Evolutionary conservation across 768 basidiomycete genomes (phyloP).

Genomic region (Lepiota brunneoincarnata): DNA sequence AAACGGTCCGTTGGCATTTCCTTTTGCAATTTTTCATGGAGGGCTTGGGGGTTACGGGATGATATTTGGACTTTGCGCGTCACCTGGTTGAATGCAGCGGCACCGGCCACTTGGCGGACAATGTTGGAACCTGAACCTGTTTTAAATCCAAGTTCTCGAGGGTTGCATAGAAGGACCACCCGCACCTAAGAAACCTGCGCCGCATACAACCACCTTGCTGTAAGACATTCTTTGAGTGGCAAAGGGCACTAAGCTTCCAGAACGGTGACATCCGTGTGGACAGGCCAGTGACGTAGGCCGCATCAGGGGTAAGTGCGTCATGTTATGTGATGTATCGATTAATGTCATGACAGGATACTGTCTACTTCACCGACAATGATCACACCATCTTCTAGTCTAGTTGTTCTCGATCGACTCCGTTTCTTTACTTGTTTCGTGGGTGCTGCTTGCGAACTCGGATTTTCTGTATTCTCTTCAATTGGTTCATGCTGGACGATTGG

Average conservation of each 20-base stretch:
- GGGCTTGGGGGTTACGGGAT: constrained; percentile 52
- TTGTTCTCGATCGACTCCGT: constrained; percentile 21
- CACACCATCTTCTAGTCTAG: constrained; percentile 27
- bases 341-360: constrained; percentile 19
- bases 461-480: constrained; percentile 14
- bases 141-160: neutral
- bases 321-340: neutral
- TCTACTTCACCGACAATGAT: constrained; percentile 37
- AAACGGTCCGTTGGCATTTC: constrained; percentile 31
- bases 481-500: constrained; percentile 20
- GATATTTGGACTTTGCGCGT: constrained; percentile 51
- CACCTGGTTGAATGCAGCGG: constrained; percentile 14
- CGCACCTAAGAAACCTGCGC: constrained; percentile 61
- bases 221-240: constrained; percentile 12
- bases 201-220: constrained; percentile 47
- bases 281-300: constrained; percentile 4
- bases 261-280: neutral
- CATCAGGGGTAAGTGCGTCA: neutral
- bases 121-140: constrained; percentile 53
- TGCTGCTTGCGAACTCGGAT: constrained; percentile 11
- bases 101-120: constrained; percentile 44
- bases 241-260: neutral
- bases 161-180: neutral
- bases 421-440: constrained; percentile 23
- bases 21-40: constrained; percentile 30